Evolutionary conservation across 2,329 filamentous ascomycete species (phyloP).

Genomic region (Talaromyces islandicus): DNA sequence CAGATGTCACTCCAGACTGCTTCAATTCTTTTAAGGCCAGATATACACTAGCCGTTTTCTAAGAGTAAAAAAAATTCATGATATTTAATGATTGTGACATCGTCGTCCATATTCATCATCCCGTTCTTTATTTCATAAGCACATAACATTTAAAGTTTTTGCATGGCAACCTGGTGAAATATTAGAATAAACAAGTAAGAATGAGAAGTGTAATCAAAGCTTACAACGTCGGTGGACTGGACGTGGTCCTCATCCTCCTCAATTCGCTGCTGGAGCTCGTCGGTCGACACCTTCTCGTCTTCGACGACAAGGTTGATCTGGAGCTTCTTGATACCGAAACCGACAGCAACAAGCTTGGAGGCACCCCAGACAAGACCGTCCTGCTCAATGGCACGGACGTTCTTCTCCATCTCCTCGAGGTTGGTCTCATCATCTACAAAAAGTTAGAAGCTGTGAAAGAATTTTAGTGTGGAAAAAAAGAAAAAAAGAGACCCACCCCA

Average conservation of each 20-base stretch:
- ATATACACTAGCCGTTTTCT: slow-evolving; percentile 9
- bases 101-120: slow-evolving; percentile 27
- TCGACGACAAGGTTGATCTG: slow-evolving; percentile 98
- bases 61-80: slow-evolving; percentile 22
- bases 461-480: neutral
- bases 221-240: slow-evolving; percentile 82
- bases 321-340: slow-evolving; percentile 98
- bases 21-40: neutral
- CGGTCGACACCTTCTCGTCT: slow-evolving; percentile 88
- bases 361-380: slow-evolving; percentile 96
- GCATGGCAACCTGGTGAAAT: slow-evolving; percentile 64
- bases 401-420: slow-evolving; percentile 72
- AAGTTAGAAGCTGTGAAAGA: slow-evolving; percentile 1
- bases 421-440: slow-evolving; percentile 82
- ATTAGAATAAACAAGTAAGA: neutral
- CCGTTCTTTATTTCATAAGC: slow-evolving; percentile 14
- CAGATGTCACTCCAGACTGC: neutral
- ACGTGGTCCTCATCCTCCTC: slow-evolving; percentile 87
- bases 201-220: slow-evolving; percentile 18
- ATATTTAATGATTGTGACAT: slow-evolving; percentile 27
- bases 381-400: slow-evolving; percentile 77
- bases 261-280: slow-evolving; percentile 83
- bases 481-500: slow-evolving; percentile 68
- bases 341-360: slow-evolving; percentile 81
- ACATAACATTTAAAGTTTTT: slow-evolving; percentile 67